Evolutionary conservation across 805 yeast genomes (phyloP).

Genomic region (Grigorovia humatica): DNA sequence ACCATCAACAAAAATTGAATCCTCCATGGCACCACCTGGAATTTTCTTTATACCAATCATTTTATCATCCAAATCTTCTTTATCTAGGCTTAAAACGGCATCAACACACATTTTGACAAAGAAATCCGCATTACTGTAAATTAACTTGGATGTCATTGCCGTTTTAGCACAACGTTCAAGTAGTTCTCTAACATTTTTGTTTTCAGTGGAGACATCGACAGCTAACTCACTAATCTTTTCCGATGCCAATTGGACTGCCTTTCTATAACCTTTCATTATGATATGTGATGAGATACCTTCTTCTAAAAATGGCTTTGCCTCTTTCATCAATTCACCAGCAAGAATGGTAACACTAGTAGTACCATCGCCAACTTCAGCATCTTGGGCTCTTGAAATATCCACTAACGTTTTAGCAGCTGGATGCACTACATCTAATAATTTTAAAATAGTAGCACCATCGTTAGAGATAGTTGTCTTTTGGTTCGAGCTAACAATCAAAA

Average conservation of each 20-base stretch:
- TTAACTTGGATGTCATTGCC: slow-evolving; percentile 93
- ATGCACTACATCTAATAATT: slow-evolving; percentile 86
- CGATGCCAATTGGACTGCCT: slow-evolving; percentile 70
- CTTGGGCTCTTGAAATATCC: slow-evolving; percentile 91
- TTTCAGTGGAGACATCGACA: slow-evolving; percentile 47
- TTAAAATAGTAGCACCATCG: slow-evolving; percentile 95
- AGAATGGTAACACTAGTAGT: slow-evolving; percentile 91
- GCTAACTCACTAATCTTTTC: slow-evolving; percentile 64
- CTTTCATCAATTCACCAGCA: slow-evolving; percentile 91
- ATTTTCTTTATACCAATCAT: slow-evolving; percentile 91
- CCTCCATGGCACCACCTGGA: slow-evolving; percentile 95
- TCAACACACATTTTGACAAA: slow-evolving; percentile 96
- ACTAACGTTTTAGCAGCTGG: slow-evolving; percentile 97
- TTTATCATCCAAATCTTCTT: slow-evolving; percentile 73
- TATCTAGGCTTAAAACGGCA: slow-evolving; percentile 82
- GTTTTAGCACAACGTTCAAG: slow-evolving; percentile 90
- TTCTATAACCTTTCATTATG: slow-evolving; percentile 77
- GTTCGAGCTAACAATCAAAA: slow-evolving; percentile 69
- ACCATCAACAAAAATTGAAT: slow-evolving; percentile 78
- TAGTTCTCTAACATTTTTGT: slow-evolving; percentile 53
- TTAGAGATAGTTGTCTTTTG: slow-evolving; percentile 93
- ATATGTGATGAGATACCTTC: slow-evolving; percentile 92
- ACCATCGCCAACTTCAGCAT: slow-evolving; percentile 98
- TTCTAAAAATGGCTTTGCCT: slow-evolving; percentile 81
- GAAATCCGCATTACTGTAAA: slow-evolving; percentile 75